Evolutionary conservation across 1,284 basidiomycete species (phyloP).

Genomic region (Ustilago cynodontis): DNA sequence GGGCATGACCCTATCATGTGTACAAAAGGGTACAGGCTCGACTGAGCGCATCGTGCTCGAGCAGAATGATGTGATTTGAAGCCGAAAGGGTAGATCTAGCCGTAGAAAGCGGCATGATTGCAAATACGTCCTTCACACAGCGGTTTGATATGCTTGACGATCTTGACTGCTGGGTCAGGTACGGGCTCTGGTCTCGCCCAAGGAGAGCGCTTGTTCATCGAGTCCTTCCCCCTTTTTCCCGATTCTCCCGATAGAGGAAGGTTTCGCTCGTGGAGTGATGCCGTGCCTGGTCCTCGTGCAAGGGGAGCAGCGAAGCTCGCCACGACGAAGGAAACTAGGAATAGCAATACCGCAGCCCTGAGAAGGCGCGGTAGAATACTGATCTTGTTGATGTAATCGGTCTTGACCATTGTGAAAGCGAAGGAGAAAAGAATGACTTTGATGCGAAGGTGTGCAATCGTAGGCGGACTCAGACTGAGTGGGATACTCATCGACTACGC

Average conservation of each 20-base stretch:
- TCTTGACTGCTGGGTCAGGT: not conserved
- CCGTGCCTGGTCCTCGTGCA: not conserved
- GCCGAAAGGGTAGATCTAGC: not conserved
- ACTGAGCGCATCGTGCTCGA: not conserved
- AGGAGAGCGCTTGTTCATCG: not conserved
- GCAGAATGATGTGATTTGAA: not conserved
- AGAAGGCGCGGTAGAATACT: not conserved
- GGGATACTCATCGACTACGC: not conserved
- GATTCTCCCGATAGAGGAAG: not conserved
- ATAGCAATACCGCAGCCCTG: not conserved
- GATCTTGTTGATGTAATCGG: not conserved
- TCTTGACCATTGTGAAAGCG: not conserved
- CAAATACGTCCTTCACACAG: conserved; percentile 33
- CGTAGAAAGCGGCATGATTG: conserved; percentile 38
- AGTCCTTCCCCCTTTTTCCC: not conserved
- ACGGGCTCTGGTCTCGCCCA: not conserved
- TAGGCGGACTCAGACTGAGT: not conserved
- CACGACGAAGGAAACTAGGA: not conserved
- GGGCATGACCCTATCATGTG: not conserved
- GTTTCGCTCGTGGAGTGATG: not conserved
- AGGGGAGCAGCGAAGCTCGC: not conserved
- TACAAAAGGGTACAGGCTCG: not conserved
- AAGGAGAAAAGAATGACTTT: not conserved
- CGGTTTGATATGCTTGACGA: conserved; percentile 32
- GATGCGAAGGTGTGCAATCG: not conserved